phyloP scores from a whole-genome alignment of 2,329 filamentous ascomycete genomes.

The Pseudogymnoascus sp. region DNA sequence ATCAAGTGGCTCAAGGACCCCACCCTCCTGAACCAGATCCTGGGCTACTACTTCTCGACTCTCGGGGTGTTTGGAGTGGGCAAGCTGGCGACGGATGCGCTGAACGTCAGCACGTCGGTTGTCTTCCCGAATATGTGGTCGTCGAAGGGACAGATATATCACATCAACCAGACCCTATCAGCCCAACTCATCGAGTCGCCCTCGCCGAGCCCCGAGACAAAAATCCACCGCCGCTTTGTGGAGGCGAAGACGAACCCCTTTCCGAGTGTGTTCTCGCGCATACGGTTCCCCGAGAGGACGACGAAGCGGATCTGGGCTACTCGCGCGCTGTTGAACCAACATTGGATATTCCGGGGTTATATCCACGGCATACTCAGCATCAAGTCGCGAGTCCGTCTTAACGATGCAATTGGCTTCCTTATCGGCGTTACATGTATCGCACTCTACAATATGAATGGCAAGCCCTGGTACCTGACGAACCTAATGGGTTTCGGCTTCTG shows the following conservation, averaged over 20 bases:
- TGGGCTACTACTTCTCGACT: constrained; percentile 76
- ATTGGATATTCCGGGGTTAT: constrained; percentile 39
- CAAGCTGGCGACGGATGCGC: constrained; percentile 63
- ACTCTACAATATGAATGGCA: constrained; percentile 24
- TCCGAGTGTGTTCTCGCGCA: constrained; percentile 32
- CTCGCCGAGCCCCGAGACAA: constrained; percentile 8
- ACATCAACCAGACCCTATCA: constrained; percentile 31
- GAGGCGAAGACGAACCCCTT: constrained; percentile 33
- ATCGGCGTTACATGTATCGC: constrained; percentile 22
- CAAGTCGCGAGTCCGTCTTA: constrained; percentile 20
- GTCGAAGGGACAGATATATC: constrained; percentile 42
- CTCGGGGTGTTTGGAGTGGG: constrained; percentile 73
- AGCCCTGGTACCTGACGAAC: constrained; percentile 58
- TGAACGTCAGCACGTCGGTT: constrained; percentile 58
- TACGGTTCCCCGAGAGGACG: constrained; percentile 23
- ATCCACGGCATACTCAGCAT: constrained; percentile 19
- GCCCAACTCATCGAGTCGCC: constrained; percentile 24
- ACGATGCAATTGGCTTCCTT: constrained; percentile 24
- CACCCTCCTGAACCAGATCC: constrained; percentile 69
- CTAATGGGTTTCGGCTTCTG: constrained; percentile 81
- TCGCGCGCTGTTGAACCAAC: constrained; percentile 42
- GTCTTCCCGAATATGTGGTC: constrained; percentile 68
- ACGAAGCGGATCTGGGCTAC: constrained; percentile 40
- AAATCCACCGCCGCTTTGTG: constrained; percentile 14
- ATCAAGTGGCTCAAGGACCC: constrained; percentile 86